Evolutionary conservation across 2,329 filamentous ascomycete genomes (phyloP).

Genomic region (Pseudocercospora vitis): DNA sequence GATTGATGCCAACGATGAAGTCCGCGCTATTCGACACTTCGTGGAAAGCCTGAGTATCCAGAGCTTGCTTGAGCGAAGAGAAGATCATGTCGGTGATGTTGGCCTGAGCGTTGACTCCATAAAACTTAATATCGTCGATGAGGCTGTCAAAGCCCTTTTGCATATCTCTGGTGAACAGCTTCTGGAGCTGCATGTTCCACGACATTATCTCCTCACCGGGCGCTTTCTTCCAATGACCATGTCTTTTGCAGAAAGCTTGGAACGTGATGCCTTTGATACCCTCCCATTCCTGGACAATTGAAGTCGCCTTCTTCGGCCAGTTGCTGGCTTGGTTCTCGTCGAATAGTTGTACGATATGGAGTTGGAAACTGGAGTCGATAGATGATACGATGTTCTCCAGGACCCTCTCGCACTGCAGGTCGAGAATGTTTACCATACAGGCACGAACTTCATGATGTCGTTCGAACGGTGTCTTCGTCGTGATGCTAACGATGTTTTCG

Average conservation of each 20-base stretch:
- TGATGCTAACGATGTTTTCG: constrained; percentile 8
- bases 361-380: background rate
- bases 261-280: constrained; percentile 4
- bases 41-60: background rate
- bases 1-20: background rate
- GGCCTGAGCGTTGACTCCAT: background rate
- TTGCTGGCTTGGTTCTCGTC: background rate
- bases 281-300: constrained; percentile 11
- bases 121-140: background rate
- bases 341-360: background rate
- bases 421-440: background rate
- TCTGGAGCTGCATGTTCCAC: constrained; percentile 14
- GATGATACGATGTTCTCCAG: background rate
- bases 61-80: background rate
- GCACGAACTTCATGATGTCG: constrained; percentile 7
- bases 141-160: background rate
- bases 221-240: constrained; percentile 12
- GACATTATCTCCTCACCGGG: background rate
- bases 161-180: background rate
- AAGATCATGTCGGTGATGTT: constrained; percentile 8
- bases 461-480: constrained; percentile 10
- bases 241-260: constrained; percentile 11
- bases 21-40: background rate
- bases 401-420: background rate
- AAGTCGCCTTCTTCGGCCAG: background rate